Conservation (phyloP, 352 stramenopile species). For the Globisporangium middletonii region DNA sequence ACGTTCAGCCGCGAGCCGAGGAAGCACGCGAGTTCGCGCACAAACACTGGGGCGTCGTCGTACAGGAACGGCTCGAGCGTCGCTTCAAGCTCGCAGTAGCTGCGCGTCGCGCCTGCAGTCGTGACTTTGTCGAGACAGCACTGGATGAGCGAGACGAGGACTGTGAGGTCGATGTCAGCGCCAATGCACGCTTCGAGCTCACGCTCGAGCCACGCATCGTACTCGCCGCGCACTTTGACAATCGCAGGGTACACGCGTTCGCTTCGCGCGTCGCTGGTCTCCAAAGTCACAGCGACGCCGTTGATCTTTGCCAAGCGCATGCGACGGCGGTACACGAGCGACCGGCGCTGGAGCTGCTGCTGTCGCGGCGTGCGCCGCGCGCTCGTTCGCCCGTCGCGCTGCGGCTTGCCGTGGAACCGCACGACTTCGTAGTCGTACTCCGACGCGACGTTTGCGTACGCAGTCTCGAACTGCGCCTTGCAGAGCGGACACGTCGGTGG, state of each 20-base stretch:
- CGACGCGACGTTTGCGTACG: slow-evolving; percentile 56
- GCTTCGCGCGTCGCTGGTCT: no score
- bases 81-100: slow-evolving; percentile 36
- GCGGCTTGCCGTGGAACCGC: slow-evolving; percentile 29
- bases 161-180: slow-evolving; percentile 52
- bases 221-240: slow-evolving; percentile 52
- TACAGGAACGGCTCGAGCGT: slow-evolving; percentile 60
- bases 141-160: slow-evolving; percentile 59
- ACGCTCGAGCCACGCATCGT: slow-evolving; percentile 49
- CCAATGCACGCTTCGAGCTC: slow-evolving; percentile 67
- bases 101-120: slow-evolving; percentile 22
- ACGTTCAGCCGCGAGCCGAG: slow-evolving; percentile 57
- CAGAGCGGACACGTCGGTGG: slow-evolving; percentile 59
- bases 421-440: slow-evolving; percentile 60
- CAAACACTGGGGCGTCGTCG: slow-evolving; percentile 52
- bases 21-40: slow-evolving; percentile 59
- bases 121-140: slow-evolving; percentile 49
- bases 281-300: slow-evolving; percentile 16
- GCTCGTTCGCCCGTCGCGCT: slow-evolving; percentile 5
- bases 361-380: slow-evolving; percentile 6
- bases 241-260: slow-evolving; percentile 21
- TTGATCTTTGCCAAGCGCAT: slow-evolving; percentile 54
- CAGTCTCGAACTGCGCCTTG: slow-evolving; percentile 50
- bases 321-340: slow-evolving; percentile 46
- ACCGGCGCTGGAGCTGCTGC: slow-evolving; percentile 24